A percentile compares a stretch with the other conserved stretches of the same genome.
phyloP scores from a whole-genome alignment of 495 filamentous ascomycete genomes.

The Pseudomonodictys pantanalensis region DNA sequence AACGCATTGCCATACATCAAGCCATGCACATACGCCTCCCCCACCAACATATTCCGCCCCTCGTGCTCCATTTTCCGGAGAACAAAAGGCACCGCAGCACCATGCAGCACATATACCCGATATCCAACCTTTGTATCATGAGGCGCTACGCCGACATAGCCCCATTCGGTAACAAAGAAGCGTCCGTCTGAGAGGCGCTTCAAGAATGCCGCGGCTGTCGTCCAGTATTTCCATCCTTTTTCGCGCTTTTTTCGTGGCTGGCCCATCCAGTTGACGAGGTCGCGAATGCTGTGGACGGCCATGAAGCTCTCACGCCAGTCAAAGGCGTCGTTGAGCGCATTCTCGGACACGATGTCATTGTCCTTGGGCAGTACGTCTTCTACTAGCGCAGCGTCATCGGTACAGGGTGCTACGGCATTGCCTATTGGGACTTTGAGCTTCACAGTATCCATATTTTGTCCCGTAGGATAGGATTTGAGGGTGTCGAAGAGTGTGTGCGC shows the following conservation, averaged over 20 bases:
- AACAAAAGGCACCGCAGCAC: neutral
- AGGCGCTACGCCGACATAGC: neutral
- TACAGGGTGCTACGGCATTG: neutral
- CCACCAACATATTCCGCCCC: neutral
- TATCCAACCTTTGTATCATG: neutral
- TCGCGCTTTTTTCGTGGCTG: neutral
- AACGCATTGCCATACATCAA: neutral
- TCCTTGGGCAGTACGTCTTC: neutral
- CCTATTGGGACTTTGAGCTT: slow-evolving; percentile 3
- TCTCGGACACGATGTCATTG: neutral
- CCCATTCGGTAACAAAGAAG: neutral
- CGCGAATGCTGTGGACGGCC: neutral
- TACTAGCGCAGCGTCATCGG: neutral
- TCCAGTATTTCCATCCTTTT: neutral
- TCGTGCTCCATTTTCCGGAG: neutral
- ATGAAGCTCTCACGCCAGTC: neutral
- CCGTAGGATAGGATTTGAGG: neutral
- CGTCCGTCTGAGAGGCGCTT: neutral
- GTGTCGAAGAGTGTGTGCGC: neutral
- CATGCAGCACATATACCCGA: neutral
- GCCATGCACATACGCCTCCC: neutral
- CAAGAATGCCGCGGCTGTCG: neutral
- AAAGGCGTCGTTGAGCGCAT: neutral
- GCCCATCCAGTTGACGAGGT: neutral
- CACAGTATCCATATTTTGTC: neutral